These are phyloP conservation scores for Bruguiera parviflora DNA, from an alignment of 345 rosid species.

Conservation along the genomic window DNA sequence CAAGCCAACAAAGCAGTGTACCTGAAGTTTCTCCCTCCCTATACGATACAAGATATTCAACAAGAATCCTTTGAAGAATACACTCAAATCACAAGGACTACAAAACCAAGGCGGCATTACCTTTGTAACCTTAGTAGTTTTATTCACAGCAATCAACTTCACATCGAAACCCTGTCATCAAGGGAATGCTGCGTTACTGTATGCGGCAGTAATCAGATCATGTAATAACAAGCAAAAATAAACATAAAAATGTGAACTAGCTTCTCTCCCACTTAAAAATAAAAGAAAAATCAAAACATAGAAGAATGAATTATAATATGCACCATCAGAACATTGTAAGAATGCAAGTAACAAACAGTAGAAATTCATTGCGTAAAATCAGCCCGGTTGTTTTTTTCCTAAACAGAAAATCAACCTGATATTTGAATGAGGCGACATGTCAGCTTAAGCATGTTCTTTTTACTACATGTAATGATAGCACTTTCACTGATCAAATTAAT, in stretches of 20 bases:
- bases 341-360: too few species aligned
- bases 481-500: too few species aligned
- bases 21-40: slow-evolving; percentile 80
- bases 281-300: not conserved
- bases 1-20: slow-evolving; percentile 85
- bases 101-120: slow-evolving; percentile 31
- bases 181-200: slow-evolving; percentile 6
- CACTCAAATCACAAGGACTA: slow-evolving; percentile 4
- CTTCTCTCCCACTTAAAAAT: not conserved
- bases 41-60: slow-evolving; percentile 16
- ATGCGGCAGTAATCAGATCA: not conserved
- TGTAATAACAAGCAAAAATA: not conserved
- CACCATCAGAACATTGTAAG: too few species aligned
- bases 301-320: too few species aligned
- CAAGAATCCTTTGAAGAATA: slow-evolving; percentile 3
- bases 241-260: not conserved
- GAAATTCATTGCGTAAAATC: too few species aligned
- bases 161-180: slow-evolving; percentile 84
- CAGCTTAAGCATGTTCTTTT: too few species aligned
- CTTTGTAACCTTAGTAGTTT: slow-evolving; percentile 93
- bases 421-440: too few species aligned
- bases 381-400: too few species aligned
- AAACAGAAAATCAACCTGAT: too few species aligned
- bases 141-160: slow-evolving; percentile 74
- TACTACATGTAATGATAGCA: too few species aligned